Percentiles rank a stretch among this genome's conserved stretches.
These are phyloP conservation scores for Zangia roseola DNA, from an alignment of 768 basidiomycete genomes.

Conservation along the genomic window DNA sequence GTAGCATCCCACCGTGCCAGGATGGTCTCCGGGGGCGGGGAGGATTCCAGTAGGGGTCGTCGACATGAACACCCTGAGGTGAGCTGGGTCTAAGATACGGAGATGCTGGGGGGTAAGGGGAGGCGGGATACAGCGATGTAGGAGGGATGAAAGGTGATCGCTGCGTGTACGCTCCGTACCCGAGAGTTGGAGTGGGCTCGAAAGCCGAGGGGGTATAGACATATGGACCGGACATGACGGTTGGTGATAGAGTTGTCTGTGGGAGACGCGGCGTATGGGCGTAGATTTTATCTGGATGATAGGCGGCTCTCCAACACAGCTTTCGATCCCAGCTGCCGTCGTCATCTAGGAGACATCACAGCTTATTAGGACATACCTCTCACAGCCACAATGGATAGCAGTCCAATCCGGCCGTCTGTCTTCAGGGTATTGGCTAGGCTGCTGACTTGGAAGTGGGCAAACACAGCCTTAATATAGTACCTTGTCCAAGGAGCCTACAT, in stretches of 20 bases:
- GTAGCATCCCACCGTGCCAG: constrained; percentile 38
- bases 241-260: not conserved
- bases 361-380: constrained; percentile 12
- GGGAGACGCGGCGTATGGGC: not conserved
- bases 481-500: not conserved
- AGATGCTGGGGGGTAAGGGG: constrained; percentile 33
- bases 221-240: constrained; percentile 41
- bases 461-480: constrained; percentile 2
- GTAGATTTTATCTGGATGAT: constrained; percentile 20
- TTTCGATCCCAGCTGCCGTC: not conserved
- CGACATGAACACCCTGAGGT: constrained; percentile 22
- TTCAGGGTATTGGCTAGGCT: too few relatives aligned
- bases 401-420: constrained; percentile 2
- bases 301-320: constrained; percentile 13
- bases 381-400: constrained; percentile 17
- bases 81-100: constrained; percentile 33
- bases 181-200: constrained; percentile 35
- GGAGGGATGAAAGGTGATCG: constrained; percentile 47
- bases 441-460: not conserved
- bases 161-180: constrained; percentile 31
- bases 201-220: constrained; percentile 41
- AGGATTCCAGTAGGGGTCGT: constrained; percentile 21
- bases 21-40: constrained; percentile 41
- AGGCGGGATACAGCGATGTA: constrained; percentile 35
- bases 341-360: constrained; percentile 7